Evolutionary conservation across 768 basidiomycete species (phyloP).

Genomic region (Suillus bovinus): DNA sequence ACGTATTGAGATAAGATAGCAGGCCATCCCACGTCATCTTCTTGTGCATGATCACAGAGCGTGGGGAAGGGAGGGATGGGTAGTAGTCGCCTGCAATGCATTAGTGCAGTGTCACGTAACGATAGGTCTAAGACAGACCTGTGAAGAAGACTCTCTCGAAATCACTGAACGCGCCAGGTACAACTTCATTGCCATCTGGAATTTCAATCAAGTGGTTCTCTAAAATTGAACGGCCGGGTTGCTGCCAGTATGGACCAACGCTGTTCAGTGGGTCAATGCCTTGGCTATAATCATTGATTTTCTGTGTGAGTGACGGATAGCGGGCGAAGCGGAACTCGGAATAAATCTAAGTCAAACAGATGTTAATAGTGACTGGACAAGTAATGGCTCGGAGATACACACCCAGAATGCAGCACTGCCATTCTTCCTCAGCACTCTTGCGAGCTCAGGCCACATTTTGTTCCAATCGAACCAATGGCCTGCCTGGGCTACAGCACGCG

Average conservation of each 20-base stretch:
- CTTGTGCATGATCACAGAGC: conserved; percentile 53
- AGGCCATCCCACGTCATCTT: conserved; percentile 66
- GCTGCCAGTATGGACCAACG: conserved; percentile 73
- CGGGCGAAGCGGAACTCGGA: conserved; percentile 67
- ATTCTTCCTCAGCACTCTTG: conserved; percentile 55
- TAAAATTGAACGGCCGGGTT: conserved; percentile 73
- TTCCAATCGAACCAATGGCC: conserved; percentile 83
- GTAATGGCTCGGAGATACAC: conserved; percentile 17
- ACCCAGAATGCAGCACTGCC: conserved; percentile 81
- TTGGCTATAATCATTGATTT: conserved; percentile 64
- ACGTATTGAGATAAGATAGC: conserved; percentile 68
- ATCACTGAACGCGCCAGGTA: conserved; percentile 38
- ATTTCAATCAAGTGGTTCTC: conserved; percentile 69
- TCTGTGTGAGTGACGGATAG: conserved; percentile 54
- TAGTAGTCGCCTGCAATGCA: conserved; percentile 40
- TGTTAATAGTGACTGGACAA: neutral
- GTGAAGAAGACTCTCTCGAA: conserved; percentile 60
- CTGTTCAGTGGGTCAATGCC: conserved; percentile 50
- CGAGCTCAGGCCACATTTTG: conserved; percentile 68
- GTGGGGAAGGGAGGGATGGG: conserved; percentile 36
- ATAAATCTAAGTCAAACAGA: conserved; percentile 43
- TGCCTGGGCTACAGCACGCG: conserved; percentile 58
- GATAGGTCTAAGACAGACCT: conserved; percentile 35
- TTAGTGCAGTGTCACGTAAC: neutral
- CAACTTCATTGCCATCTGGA: conserved; percentile 48